Conservation (phyloP, 2,329 filamentous ascomycete genomes). For the Lasiodiplodia gonubiensis region DNA sequence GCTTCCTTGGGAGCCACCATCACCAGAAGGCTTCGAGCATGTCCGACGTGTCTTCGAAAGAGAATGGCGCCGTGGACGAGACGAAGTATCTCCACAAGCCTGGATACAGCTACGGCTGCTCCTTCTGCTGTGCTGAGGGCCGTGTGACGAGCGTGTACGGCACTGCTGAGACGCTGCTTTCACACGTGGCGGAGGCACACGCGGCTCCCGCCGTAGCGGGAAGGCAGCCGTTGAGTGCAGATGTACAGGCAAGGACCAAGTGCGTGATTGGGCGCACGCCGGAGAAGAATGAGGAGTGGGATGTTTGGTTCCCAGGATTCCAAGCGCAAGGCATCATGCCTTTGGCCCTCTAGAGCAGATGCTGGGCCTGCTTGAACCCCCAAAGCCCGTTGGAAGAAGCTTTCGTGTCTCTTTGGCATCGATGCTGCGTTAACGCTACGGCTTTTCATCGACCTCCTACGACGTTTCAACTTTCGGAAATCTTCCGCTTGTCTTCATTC, state of each 20-base stretch:
- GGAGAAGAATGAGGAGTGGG: conserved; percentile 42
- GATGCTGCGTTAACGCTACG: too few relatives aligned
- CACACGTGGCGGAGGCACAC: conserved; percentile 47
- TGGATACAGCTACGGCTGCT: conserved; percentile 40
- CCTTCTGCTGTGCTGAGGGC: conserved; percentile 43
- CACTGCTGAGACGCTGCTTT: conserved; percentile 47
- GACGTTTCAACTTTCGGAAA: background rate
- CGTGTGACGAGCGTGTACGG: conserved; percentile 44
- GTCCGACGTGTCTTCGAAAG: background rate
- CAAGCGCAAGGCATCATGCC: background rate
- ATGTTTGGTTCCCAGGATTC: conserved; percentile 34
- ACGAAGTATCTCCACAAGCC: conserved; percentile 8
- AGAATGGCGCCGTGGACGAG: conserved; percentile 4
- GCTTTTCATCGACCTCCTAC: background rate
- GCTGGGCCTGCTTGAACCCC: background rate
- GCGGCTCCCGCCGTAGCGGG: conserved; percentile 30
- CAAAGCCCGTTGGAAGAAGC: too few relatives aligned
- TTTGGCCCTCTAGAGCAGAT: background rate
- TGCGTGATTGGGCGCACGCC: conserved; percentile 46
- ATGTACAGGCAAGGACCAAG: conserved; percentile 38
- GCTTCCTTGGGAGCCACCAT: conserved; percentile 31
- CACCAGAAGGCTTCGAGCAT: conserved; percentile 27
- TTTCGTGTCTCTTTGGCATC: too few relatives aligned
- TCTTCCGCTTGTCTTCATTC: background rate
- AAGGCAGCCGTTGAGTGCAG: conserved; percentile 37